Base-by-base conservation (phyloP, 2,329 filamentous ascomycete genomes). In the Ophiostoma himal-ulmi region DNA sequence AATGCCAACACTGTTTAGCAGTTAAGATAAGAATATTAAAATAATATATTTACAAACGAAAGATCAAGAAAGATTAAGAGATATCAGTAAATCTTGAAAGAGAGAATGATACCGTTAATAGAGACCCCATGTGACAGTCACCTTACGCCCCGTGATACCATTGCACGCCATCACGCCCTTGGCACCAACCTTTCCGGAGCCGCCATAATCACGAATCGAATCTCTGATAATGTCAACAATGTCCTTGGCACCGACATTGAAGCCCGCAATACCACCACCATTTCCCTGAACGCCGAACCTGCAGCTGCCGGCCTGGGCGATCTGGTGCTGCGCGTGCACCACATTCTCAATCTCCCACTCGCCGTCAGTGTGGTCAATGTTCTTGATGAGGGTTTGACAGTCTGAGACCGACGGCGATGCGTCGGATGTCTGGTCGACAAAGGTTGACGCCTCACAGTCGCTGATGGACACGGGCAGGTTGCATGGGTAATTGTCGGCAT, bases 201-300 rank as follows among this genome's bases (percentile, higher is more conserved):
- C 72, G 7, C 76, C 77, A 74, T 77, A 81, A 60, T 72, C 69
- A 1, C 70, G 72, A 34, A 80, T 72, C 0, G 78, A 71, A 2
- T 78, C 74, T 52, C 73, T 76, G 71, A 80, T 78, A 60, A 80
- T 73, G 69, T 80, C 78, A 64, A 80, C 75, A 54, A 79, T 74
- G 70, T 81, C 78, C 74, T 80, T 77, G 20, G 75, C 77, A 69
- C 78, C 77, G 13, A 79, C 73, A n/a, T 76, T 70, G 71, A 78
- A 80, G 57, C 57, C 30, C 52, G n/a, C 52, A 57, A 57, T 57
- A 8, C 57, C 57, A 34, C 76, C 39, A 36, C 76, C 71, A 68
- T 77, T 76, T 37, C 78, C 79, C 62, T 73, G 70, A 37, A 80
- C 72, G 57, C 78, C 79, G 69, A 81, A 80, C 11, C 60, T 68